phyloP scores from a whole-genome alignment of 805 yeast genomes.

The Metschnikowia amazonensis region DNA sequence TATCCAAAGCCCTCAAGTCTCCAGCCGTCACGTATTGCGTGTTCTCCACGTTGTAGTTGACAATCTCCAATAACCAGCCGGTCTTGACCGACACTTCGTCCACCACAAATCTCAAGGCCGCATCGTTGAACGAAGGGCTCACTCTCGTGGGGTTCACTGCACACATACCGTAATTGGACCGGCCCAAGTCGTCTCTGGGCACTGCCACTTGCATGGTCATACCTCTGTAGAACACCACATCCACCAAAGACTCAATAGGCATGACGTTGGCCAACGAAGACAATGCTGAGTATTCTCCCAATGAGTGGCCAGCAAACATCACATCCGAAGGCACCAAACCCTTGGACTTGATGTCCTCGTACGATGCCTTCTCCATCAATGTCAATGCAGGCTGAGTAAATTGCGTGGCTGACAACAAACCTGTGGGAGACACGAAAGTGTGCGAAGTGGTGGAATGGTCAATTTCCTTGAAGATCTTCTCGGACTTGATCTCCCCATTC shows the following conservation, averaged over 20 bases:
- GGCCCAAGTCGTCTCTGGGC: constrained; percentile 91
- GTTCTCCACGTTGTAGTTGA: constrained; percentile 96
- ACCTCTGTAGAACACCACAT: constrained; percentile 98
- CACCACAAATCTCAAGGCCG: constrained; percentile 91
- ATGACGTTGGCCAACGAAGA: constrained; percentile 96
- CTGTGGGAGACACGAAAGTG: constrained; percentile 90
- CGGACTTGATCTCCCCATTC: constrained; percentile 79
- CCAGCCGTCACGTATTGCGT: constrained; percentile 99
- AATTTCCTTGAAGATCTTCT: constrained; percentile 93
- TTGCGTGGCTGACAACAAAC: constrained; percentile 95
- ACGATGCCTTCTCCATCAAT: constrained; percentile 98
- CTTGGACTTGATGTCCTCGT: constrained; percentile 94
- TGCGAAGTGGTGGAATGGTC: constrained; percentile 74
- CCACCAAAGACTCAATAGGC: constrained; percentile 97
- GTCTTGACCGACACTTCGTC: constrained; percentile 81
- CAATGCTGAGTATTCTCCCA: constrained; percentile 98
- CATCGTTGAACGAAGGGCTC: constrained; percentile 81
- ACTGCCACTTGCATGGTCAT: constrained; percentile 99
- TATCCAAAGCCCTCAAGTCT: constrained; percentile 92
- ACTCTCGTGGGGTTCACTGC: constrained; percentile 97
- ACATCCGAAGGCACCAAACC: constrained; percentile 92
- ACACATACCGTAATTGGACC: constrained; percentile 99
- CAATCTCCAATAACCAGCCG: constrained; percentile 94
- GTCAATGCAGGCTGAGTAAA: constrained; percentile 99
- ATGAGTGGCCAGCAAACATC: constrained; percentile 98